These are phyloP conservation scores for Peterozyma toletana DNA, from an alignment of 805 yeast genomes.

Conservation along the genomic window DNA sequence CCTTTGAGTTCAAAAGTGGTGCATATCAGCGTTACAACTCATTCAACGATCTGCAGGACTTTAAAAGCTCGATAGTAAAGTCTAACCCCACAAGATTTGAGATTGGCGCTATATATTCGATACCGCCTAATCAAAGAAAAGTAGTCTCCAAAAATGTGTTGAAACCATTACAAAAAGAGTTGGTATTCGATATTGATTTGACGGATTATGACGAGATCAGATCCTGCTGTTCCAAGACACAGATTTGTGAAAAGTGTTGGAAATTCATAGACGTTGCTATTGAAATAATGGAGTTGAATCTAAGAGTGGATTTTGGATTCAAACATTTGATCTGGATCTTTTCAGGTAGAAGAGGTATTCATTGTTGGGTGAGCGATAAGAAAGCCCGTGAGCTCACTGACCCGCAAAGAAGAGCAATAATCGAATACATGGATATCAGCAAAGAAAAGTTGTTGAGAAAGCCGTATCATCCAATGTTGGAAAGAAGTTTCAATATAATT, in stretches of 20 bases:
- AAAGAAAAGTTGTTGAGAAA: conserved; percentile 49
- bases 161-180: conserved; percentile 78
- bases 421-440: conserved; percentile 78
- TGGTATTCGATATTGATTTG: conserved; percentile 95
- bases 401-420: conserved; percentile 63
- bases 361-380: conserved; percentile 93
- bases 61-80: conserved; percentile 66
- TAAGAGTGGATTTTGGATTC: conserved; percentile 86
- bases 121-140: conserved; percentile 83
- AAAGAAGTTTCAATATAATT: conserved; percentile 64
- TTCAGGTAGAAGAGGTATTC: conserved; percentile 98
- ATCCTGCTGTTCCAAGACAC: conserved; percentile 86
- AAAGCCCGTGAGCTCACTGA: conserved; percentile 76
- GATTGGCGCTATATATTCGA: conserved; percentile 85
- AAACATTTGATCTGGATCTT: conserved; percentile 87
- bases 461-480: conserved; percentile 86
- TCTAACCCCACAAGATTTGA: conserved; percentile 89
- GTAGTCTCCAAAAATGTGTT: conserved; percentile 66
- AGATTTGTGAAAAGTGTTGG: conserved; percentile 90
- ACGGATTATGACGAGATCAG: conserved; percentile 93
- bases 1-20: conserved; percentile 82
- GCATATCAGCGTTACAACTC: conserved; percentile 89
- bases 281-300: conserved; percentile 60
- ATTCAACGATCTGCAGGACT: conserved; percentile 56
- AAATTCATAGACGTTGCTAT: conserved; percentile 82